A percentile compares a stretch with the other conserved stretches of the same genome.
Evolutionary conservation across 129 eudicot species (phyloP).

Genomic region (Tanacetum coccineum): DNA sequence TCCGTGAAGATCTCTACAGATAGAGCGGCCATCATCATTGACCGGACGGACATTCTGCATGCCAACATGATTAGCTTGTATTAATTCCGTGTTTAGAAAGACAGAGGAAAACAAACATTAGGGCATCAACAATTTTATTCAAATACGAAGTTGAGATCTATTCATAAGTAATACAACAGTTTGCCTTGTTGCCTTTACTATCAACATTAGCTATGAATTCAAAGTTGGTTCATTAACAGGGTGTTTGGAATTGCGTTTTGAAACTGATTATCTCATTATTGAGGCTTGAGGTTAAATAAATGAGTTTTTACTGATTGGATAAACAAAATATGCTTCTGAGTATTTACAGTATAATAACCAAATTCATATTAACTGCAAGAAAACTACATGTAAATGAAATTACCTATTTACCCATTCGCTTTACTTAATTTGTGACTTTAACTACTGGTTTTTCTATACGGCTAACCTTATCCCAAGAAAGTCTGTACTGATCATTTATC

Average conservation of each 20-base stretch:
- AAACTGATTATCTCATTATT: slow-evolving; percentile 1
- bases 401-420: not conserved
- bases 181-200: not conserved
- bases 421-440: not conserved
- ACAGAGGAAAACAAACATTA: not conserved
- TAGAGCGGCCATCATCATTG: slow-evolving; percentile 75
- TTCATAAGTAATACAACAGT: slow-evolving; percentile 11
- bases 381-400: not conserved
- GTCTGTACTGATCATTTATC: not conserved
- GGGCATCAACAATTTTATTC: slow-evolving; percentile 4
- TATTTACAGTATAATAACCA: not conserved
- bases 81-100: not conserved
- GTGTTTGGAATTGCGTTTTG: not conserved
- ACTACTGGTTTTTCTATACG: not conserved
- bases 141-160: not conserved
- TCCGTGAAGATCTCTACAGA: slow-evolving; percentile 86
- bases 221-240: not conserved
- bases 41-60: slow-evolving; percentile 88
- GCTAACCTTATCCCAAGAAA: not conserved
- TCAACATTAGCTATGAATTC: not conserved
- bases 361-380: not conserved
- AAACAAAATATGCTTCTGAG: not conserved
- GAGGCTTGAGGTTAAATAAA: not conserved
- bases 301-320: not conserved
- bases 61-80: slow-evolving; percentile 8